Conservation (phyloP, 2,329 filamentous ascomycete species). For the Apiospora rasikravindrae region DNA sequence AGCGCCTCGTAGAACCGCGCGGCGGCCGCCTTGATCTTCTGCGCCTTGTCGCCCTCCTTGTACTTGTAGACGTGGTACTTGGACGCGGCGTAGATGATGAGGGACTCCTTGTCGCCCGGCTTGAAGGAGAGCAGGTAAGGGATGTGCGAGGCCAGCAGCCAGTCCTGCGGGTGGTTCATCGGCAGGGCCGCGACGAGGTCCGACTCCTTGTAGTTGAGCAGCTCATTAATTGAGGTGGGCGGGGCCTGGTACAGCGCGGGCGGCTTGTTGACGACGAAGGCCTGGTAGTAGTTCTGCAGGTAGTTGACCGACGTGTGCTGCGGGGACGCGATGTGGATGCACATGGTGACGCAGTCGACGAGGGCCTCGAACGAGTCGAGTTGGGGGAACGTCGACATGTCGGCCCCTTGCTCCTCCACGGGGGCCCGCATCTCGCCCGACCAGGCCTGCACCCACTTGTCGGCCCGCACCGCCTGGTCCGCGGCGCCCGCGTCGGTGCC, state of each 20-base stretch:
- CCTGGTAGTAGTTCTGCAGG: slow-evolving; percentile 55
- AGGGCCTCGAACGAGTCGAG: slow-evolving; percentile 49
- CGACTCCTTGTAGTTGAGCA: slow-evolving; percentile 38
- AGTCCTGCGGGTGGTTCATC: slow-evolving; percentile 46
- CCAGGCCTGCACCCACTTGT: slow-evolving; percentile 46
- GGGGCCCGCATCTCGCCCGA: slow-evolving; percentile 45
- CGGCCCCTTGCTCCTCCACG: slow-evolving; percentile 33
- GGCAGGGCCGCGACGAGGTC: slow-evolving; percentile 48
- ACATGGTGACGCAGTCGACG: slow-evolving; percentile 54
- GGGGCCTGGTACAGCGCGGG: slow-evolving; percentile 42
- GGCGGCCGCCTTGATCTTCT: slow-evolving; percentile 31
- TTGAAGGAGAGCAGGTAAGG: slow-evolving; percentile 52
- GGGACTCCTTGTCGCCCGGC: slow-evolving; percentile 45
- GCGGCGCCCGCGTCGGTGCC: slow-evolving; percentile 33
- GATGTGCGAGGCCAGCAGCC: slow-evolving; percentile 51
- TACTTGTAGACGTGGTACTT: slow-evolving; percentile 39
- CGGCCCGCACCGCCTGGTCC: slow-evolving; percentile 33
- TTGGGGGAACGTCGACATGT: slow-evolving; percentile 48
- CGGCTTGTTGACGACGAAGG: slow-evolving; percentile 53
- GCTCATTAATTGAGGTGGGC: slow-evolving; percentile 37
- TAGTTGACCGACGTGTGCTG: slow-evolving; percentile 58
- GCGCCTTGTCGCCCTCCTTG: slow-evolving; percentile 29
- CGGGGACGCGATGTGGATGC: slow-evolving; percentile 56
- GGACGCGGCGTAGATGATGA: slow-evolving; percentile 47
- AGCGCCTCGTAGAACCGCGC: slow-evolving; percentile 36